A percentile compares a stretch with the other conserved stretches of the same genome.
Conservation (phyloP, 805 yeast genomes). For the Metschnikowia baotianmanensis region DNA sequence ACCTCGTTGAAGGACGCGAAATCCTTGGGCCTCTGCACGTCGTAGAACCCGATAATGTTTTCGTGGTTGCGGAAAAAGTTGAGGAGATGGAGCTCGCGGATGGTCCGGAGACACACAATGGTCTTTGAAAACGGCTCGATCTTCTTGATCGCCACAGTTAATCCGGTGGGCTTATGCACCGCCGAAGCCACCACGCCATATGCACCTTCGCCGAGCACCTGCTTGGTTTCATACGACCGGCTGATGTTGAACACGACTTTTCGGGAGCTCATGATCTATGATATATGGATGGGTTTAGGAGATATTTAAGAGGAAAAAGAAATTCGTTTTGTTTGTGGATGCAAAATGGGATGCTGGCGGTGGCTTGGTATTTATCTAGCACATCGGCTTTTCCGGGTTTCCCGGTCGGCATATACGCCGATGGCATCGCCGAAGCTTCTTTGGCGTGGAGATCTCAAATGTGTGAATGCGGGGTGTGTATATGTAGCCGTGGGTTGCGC, state of each 20-base stretch:
- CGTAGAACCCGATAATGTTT: constrained; percentile 64
- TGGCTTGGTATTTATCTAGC: constrained; percentile 3
- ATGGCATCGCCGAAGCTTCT: constrained; percentile 2
- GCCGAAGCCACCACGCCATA: constrained; percentile 79
- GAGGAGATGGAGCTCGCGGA: constrained; percentile 66
- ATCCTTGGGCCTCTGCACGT: constrained; percentile 60
- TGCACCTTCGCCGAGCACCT: constrained; percentile 76
- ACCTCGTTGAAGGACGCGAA: constrained; percentile 67
- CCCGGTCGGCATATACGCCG: background rate
- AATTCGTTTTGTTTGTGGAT: too few relatives aligned
- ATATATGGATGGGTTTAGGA: too few relatives aligned
- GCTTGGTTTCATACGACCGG: constrained; percentile 56
- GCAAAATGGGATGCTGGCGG: background rate
- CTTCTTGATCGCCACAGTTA: constrained; percentile 73
- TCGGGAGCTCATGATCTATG: constrained; percentile 7
- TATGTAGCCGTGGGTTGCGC: constrained; percentile 3
- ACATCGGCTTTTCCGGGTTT: too few relatives aligned
- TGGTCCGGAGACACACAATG: constrained; percentile 64
- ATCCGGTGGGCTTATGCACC: constrained; percentile 55
- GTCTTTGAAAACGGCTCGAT: constrained; percentile 68
- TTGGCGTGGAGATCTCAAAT: constrained; percentile 2
- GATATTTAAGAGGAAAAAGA: background rate
- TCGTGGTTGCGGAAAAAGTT: constrained; percentile 66
- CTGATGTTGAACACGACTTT: constrained; percentile 56
- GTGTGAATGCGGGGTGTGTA: constrained; percentile 12